A percentile compares a stretch with the other conserved stretches of the same genome.
phyloP scores from a whole-genome alignment of 345 rosid species.

The Pistacia integerrima region DNA sequence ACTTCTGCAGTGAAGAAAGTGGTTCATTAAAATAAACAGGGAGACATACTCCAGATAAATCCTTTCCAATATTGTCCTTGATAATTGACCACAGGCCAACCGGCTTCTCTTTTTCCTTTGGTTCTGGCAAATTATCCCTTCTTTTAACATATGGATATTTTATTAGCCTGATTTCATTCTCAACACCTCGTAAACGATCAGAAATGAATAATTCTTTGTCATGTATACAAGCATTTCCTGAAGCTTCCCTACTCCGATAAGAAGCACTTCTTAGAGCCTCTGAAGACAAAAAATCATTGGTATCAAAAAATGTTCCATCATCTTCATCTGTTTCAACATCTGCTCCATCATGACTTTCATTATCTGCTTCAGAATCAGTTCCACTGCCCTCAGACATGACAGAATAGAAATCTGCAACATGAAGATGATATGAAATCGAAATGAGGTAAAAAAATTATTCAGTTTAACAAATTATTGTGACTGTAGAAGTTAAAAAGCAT shows the following conservation, averaged over 20 bases:
- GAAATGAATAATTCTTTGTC: conserved; percentile 66
- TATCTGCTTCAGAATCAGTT: conserved; percentile 86
- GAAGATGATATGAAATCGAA: conserved; percentile 15
- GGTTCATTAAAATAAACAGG: conserved; percentile 98
- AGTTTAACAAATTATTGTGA: conserved; percentile 11
- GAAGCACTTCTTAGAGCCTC: conserved; percentile 95
- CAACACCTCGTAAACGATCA: conserved; percentile 48
- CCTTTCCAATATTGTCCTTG: conserved; percentile 98
- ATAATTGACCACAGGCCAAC: conserved; percentile 98
- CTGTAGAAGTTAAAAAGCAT: conserved; percentile 20
- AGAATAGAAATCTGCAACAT: conserved; percentile 89
- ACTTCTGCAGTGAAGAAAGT: conserved; percentile 94
- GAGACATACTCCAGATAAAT: conserved; percentile 98
- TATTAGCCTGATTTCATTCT: conserved; percentile 52
- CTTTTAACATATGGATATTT: conserved; percentile 81
- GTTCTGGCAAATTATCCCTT: conserved; percentile 91
- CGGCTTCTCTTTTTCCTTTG: conserved; percentile 95
- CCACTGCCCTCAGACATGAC: conserved; percentile 95
- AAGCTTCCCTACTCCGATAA: conserved; percentile 70
- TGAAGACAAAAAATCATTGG: conserved; percentile 82
- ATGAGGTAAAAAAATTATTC: background rate
- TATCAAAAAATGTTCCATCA: conserved; percentile 73
- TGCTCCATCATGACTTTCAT: conserved; percentile 90
- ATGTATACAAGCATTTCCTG: conserved; percentile 53
- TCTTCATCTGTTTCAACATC: conserved; percentile 95